These are phyloP conservation scores for Talaromyces islandicus DNA, from an alignment of 2,329 filamentous ascomycete genomes.

Conservation along the genomic window DNA sequence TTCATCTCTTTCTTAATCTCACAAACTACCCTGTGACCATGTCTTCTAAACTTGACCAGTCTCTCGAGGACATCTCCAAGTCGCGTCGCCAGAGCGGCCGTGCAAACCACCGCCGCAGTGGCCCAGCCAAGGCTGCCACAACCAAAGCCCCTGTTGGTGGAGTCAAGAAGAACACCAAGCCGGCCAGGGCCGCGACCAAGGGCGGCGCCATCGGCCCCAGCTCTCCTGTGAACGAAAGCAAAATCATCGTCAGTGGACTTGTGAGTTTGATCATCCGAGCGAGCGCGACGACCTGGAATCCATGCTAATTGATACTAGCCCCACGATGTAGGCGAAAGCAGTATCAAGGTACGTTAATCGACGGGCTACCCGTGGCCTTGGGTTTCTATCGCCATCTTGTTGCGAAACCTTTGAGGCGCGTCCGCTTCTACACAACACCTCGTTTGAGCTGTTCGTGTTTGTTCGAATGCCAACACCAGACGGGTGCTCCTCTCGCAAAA, in stretches of 20 bases:
- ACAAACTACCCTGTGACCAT: constrained; percentile 48
- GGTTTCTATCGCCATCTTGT: constrained; percentile 64
- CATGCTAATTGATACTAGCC: constrained; percentile 60
- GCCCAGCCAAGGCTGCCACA: constrained; percentile 25
- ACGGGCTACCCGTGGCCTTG: constrained; percentile 58
- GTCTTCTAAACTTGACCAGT: constrained; percentile 94
- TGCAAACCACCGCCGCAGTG: constrained; percentile 40
- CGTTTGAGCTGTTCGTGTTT: constrained; percentile 19
- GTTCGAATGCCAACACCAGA: constrained; percentile 23
- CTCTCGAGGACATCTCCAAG: constrained; percentile 94
- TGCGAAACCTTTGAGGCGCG: constrained; percentile 35
- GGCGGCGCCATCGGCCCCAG: constrained; percentile 60
- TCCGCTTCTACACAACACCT: constrained; percentile 27
- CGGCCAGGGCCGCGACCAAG: constrained; percentile 38
- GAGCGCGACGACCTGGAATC: constrained; percentile 11
- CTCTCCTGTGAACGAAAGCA: constrained; percentile 67
- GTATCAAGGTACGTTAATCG: constrained; percentile 99
- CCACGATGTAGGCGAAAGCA: constrained; percentile 88
- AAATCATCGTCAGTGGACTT: constrained; percentile 98
- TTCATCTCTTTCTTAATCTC: not conserved
- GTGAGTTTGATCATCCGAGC: constrained; percentile 51
- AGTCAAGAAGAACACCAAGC: constrained; percentile 68
- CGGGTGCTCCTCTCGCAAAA: constrained; percentile 28
- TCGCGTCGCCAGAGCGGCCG: constrained; percentile 55
- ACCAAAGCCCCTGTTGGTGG: constrained; percentile 71